phyloP scores from a whole-genome alignment of 2,329 filamentous ascomycete species.

The Colletotrichum agaves region DNA sequence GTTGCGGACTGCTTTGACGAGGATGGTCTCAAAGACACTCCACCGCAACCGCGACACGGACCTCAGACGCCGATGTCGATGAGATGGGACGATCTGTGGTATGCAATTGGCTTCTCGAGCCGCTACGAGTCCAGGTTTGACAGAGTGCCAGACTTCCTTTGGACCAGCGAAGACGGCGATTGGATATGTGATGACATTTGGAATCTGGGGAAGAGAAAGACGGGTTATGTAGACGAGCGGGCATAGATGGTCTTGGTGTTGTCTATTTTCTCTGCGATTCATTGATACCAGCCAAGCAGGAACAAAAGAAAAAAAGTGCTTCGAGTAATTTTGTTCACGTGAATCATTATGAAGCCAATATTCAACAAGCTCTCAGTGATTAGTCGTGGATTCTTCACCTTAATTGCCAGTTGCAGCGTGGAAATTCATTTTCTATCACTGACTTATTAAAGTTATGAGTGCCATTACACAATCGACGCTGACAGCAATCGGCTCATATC shows the following conservation, averaged over 20 bases:
- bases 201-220: slow-evolving; percentile 40
- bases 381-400: no score
- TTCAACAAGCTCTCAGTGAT: no score
- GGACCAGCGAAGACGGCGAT: slow-evolving; percentile 36
- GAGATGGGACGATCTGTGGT: slow-evolving; percentile 42
- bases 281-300: not conserved
- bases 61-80: slow-evolving; percentile 34
- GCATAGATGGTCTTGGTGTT: not conserved
- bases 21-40: slow-evolving; percentile 41
- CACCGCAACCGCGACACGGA: slow-evolving; percentile 3
- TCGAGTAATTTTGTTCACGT: no score
- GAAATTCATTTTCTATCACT: no score
- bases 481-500: no score
- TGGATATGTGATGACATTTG: slow-evolving; percentile 44
- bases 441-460: no score
- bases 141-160: slow-evolving; percentile 41
- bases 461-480: no score
- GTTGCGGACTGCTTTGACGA: slow-evolving; percentile 46
- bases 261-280: not conserved
- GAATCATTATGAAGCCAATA: no score
- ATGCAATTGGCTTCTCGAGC: slow-evolving; percentile 37
- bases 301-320: no score
- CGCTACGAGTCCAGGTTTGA: slow-evolving; percentile 40
- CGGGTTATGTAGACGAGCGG: slow-evolving; percentile 15
- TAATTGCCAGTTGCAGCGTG: no score